Base-by-base conservation (phyloP, 345 rosid species). In the Leavenworthia alabamica region DNA sequence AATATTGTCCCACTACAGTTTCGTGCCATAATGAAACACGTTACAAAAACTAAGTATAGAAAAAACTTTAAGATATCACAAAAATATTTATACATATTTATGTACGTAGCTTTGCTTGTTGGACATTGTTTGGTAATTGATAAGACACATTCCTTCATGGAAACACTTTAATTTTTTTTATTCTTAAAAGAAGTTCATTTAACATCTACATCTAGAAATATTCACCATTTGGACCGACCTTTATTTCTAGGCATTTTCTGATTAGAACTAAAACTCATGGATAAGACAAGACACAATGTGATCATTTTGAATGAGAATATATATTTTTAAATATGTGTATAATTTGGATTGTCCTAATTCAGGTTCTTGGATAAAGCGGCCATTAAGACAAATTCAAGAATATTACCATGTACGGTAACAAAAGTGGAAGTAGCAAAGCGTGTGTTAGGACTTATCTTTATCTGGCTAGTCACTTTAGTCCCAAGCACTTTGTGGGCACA, bases 311-410 rank as follows among this genome's bases (percentile, higher is more conserved):
- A 28, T 10, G 56, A 49, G 9, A 10, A 39, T 39, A 3, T 1
- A 17, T 48, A 48, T 4, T 28, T 28, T 12, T 19, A 12, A 11
- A 35, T 46, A 47, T 19, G 15, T 49, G 1, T 32, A 44, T 44
- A 5, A 19, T 53, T 3, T 53, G 48, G 35, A 20, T 36, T 13
- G 23, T 54, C 36, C 16, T 54, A 28, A 28, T 20, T 23, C 76
- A 90, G 95, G 84, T 84, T 77, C 79, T 72, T 91, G 78, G 96
- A 91, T 78, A 91, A 77, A 83, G 98, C 96, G 7, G 95, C 98
- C 51, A 68, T 83, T 56, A 83, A 76, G 70, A 75, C 78, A 39
- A 56, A 58, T 57, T 66, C 45, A 42, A 22, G 68, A 51, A n/a
- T 57, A 12, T 73, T 57, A 40, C 81, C 85, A 17, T 85, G 89